Conservation (phyloP, 73 alveolate species). For the Chromera velia region DNA sequence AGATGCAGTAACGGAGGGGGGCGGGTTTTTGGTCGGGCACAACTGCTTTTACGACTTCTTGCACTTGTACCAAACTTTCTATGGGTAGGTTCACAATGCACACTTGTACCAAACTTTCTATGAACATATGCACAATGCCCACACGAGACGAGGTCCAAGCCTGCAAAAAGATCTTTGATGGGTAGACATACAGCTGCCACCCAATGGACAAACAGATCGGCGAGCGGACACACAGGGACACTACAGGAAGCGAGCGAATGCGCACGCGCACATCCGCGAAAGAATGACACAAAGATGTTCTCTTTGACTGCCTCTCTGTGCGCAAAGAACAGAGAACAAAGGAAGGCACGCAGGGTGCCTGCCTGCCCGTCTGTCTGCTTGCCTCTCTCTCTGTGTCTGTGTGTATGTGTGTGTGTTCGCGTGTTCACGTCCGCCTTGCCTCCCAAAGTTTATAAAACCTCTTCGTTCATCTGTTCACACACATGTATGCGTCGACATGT, state of each 20-base stretch:
- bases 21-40: constrained; percentile 40
- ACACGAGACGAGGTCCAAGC: neutral
- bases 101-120: constrained; percentile 16
- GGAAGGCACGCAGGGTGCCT: too few relatives aligned
- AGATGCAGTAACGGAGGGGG: constrained; percentile 25
- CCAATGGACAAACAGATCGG: neutral
- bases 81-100: constrained; percentile 19
- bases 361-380: too few relatives aligned
- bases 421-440: too few relatives aligned
- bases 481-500: too few relatives aligned
- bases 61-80: constrained; percentile 42
- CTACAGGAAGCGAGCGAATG: neutral
- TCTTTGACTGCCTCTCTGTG: too few relatives aligned
- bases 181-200: neutral
- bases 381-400: too few relatives aligned
- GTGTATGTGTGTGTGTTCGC: too few relatives aligned
- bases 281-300: too few relatives aligned
- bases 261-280: too few relatives aligned
- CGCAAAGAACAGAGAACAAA: too few relatives aligned
- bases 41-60: constrained; percentile 39
- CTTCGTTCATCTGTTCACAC: too few relatives aligned
- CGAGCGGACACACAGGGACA: neutral
- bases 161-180: neutral
- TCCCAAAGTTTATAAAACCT: too few relatives aligned
- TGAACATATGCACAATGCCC: neutral